Percentiles rank a stretch among this genome's conserved stretches.
These are phyloP conservation scores for Rubus parviflorus DNA, from an alignment of 306 rosid species.

Conservation along the genomic window DNA sequence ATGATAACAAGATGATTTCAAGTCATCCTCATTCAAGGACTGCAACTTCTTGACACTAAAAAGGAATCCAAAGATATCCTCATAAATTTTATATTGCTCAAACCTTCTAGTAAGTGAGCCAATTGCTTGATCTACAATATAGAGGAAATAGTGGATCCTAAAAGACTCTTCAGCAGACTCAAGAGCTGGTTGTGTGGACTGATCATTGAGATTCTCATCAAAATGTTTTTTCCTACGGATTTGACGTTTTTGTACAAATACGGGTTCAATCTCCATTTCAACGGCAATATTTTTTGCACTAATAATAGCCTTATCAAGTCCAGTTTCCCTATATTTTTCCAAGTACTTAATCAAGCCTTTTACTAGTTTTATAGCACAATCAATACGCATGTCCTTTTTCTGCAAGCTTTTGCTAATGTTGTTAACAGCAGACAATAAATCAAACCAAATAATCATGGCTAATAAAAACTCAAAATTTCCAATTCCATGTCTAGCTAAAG, in stretches of 20 bases:
- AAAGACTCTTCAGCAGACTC: neutral
- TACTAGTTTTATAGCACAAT: neutral
- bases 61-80: neutral
- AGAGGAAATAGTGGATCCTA: neutral
- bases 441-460: neutral
- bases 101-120: neutral
- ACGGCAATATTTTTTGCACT: too few relatives aligned
- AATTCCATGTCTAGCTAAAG: neutral
- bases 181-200: neutral
- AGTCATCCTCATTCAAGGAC: neutral
- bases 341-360: neutral
- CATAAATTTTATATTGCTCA: neutral
- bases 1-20: neutral
- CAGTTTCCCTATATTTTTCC: neutral
- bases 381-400: neutral
- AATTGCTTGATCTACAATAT: neutral
- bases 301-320: too few relatives aligned
- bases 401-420: neutral
- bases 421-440: neutral
- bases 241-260: too few relatives aligned
- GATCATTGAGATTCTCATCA: neutral
- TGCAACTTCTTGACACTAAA: neutral
- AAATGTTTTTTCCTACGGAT: neutral
- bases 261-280: too few relatives aligned
- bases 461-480: neutral